Evolutionary conservation across 768 basidiomycete genomes (phyloP).

Genomic region (Suillus sp.): DNA sequence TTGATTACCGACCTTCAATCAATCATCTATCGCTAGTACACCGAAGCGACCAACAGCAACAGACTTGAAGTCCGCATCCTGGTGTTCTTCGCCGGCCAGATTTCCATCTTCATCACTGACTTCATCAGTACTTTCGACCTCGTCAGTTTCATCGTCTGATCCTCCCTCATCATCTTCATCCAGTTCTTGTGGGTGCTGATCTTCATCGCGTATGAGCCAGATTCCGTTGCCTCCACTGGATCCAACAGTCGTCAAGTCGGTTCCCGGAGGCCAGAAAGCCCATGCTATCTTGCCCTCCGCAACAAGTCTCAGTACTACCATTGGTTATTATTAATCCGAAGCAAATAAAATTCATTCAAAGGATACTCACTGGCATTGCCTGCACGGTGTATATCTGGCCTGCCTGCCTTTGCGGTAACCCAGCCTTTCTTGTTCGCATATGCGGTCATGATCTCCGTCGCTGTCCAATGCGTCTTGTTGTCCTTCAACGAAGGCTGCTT

Average conservation of each 20-base stretch:
- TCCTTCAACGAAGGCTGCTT: conserved; percentile 23
- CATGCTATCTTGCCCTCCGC: conserved; percentile 82
- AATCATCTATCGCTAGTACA: conserved; percentile 30
- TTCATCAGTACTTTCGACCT: conserved; percentile 23
- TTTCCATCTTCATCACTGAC: conserved; percentile 14
- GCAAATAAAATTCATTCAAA: background rate
- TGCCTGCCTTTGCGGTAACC: conserved; percentile 88
- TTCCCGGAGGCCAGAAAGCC: conserved; percentile 81
- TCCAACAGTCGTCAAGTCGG: conserved; percentile 27
- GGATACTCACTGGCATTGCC: conserved; percentile 81
- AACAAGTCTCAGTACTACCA: conserved; percentile 73
- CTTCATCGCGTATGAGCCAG: conserved; percentile 49
- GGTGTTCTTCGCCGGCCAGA: conserved; percentile 6
- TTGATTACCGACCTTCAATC: background rate
- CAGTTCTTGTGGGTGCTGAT: conserved; percentile 25
- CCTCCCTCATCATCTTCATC: conserved; percentile 27
- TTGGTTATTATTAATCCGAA: conserved; percentile 3
- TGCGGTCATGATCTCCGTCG: conserved; percentile 80
- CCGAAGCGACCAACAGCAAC: conserved; percentile 30
- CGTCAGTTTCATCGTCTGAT: conserved; percentile 23
- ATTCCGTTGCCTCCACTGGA: conserved; percentile 48
- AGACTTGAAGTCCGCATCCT: conserved; percentile 13
- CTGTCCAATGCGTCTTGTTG: conserved; percentile 62
- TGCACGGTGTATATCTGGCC: conserved; percentile 86
- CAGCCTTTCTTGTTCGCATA: conserved; percentile 79